Evolutionary conservation across 2,329 filamentous ascomycete genomes (phyloP), one percentile per base, ranked within the genome.

Genomic region (Fusarium agapanthi): DNA sequence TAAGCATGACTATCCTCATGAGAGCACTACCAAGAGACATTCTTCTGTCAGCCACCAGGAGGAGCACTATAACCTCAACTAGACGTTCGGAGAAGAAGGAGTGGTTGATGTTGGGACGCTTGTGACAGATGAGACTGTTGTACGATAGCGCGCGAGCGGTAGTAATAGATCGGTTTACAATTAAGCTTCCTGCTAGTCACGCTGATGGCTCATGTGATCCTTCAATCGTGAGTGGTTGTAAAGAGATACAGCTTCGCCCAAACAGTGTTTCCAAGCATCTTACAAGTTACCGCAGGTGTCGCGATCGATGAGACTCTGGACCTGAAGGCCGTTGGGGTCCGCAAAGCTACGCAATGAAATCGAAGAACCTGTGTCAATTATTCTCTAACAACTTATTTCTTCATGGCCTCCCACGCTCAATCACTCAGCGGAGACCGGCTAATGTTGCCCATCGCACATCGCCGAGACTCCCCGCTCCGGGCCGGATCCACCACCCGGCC

Each of bases 11-110:
- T 76, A 77, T 15, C 79, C 79, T 1, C 53, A 79, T 7, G 78
- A 80, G 26, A 80, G 79, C 68, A 71, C 69, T n/a, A 77, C 74
- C 24, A 73, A 63, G 63, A 56, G 79, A 30, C 79, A 80, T 7
- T 74, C 74, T 30, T 76, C 76, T 37, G 53, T 74, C 3, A 80
- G 79, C 64, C 76, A 79, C n/a, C 79, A 80, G 69, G 79, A 80
- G 74, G 70, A 74, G n/a, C 75, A 79, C 30, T 76, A 76, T 16
- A 66, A 45, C 26, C 35, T 79, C 56, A 65, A 69, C 26, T 74
- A 60, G 44, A 18, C 8, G 1, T 15, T 11, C n/a, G n/a, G 26
- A 1, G 22, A 48, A 24, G 34, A 28, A 15, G 14, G 13, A 6
- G 2, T 13, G 34, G 10, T 4, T 13, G 11, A 37, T 8, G 3